Percentiles rank a stretch among this genome's conserved stretches.
phyloP scores from a whole-genome alignment of 1,139 yeast species.

The Yamadazyma friedrichii region DNA sequence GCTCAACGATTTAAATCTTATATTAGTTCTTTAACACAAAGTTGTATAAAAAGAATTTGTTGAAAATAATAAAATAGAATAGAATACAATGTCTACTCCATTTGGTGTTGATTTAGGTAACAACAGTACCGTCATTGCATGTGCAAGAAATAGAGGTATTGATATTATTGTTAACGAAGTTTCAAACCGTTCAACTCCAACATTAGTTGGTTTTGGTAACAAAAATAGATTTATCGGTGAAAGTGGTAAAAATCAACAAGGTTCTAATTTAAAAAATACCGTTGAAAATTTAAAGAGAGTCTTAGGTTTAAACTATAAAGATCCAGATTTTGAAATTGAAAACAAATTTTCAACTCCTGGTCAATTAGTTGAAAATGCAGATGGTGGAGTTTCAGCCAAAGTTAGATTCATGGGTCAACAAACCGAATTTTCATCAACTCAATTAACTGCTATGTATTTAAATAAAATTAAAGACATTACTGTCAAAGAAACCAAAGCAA shows the following conservation, averaged over 20 bases:
- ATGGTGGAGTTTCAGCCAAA: constrained; percentile 79
- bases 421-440: constrained; percentile 80
- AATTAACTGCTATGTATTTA: constrained; percentile 91
- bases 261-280: constrained; percentile 93
- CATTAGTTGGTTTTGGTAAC: constrained; percentile 88
- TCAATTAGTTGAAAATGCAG: constrained; percentile 64
- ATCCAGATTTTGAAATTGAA: constrained; percentile 80
- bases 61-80: neutral
- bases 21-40: too few species aligned
- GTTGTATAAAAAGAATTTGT: too few species aligned
- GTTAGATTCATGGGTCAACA: constrained; percentile 83
- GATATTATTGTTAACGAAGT: constrained; percentile 98
- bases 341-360: constrained; percentile 62
- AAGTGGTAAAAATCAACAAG: constrained; percentile 92
- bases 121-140: constrained; percentile 89
- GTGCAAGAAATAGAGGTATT: constrained; percentile 98
- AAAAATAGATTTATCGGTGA: constrained; percentile 94
- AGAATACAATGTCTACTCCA: constrained; percentile 59
- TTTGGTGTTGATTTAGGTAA: constrained; percentile 99
- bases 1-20: too few species aligned
- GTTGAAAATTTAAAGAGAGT: constrained; percentile 92
- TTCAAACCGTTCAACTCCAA: constrained; percentile 94
- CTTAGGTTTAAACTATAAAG: constrained; percentile 71
- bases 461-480: constrained; percentile 86
- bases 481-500: constrained; percentile 76